Percentiles rank a stretch among this genome's conserved stretches.
phyloP scores from a whole-genome alignment of 2,329 filamentous ascomycete species.

The Rhynchosporium agropyri region DNA sequence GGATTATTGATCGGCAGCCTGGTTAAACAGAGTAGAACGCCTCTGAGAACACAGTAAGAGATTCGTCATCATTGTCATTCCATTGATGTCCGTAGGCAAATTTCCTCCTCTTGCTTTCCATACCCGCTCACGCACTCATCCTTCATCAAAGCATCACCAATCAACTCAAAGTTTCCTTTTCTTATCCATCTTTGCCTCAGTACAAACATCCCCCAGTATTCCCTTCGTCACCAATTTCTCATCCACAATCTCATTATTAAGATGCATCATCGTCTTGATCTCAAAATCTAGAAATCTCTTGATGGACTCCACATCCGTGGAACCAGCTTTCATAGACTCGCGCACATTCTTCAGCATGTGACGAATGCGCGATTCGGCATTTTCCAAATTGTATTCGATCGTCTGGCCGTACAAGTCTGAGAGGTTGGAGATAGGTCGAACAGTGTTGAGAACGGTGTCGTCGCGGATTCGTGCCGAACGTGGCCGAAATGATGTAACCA shows the following conservation, averaged over 20 bases:
- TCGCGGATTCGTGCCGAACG: slow-evolving; percentile 46
- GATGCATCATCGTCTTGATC: slow-evolving; percentile 38
- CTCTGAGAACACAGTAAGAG: slow-evolving; percentile 15
- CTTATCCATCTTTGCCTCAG: slow-evolving; percentile 31
- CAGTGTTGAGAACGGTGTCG: slow-evolving; percentile 45
- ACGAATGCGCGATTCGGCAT: slow-evolving; percentile 44
- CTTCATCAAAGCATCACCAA: neutral
- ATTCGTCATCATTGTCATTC: slow-evolving; percentile 15
- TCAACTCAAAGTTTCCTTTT: slow-evolving; percentile 21
- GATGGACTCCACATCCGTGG: slow-evolving; percentile 43
- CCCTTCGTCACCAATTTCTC: slow-evolving; percentile 39
- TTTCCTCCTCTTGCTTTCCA: neutral
- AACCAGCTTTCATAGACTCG: slow-evolving; percentile 42
- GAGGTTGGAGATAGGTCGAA: slow-evolving; percentile 45
- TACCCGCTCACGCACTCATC: neutral
- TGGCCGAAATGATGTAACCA: slow-evolving; percentile 51
- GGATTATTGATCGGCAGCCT: neutral
- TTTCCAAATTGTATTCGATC: slow-evolving; percentile 46
- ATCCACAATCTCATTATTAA: slow-evolving; percentile 43
- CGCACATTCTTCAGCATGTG: slow-evolving; percentile 42
- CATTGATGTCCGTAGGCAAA: neutral
- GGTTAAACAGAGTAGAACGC: neutral
- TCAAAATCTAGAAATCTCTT: slow-evolving; percentile 45
- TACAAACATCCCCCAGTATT: slow-evolving; percentile 37
- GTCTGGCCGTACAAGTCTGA: slow-evolving; percentile 46